Base-by-base conservation (phyloP, 805 yeast genomes). In the Saccharomycopsis sp. region DNA sequence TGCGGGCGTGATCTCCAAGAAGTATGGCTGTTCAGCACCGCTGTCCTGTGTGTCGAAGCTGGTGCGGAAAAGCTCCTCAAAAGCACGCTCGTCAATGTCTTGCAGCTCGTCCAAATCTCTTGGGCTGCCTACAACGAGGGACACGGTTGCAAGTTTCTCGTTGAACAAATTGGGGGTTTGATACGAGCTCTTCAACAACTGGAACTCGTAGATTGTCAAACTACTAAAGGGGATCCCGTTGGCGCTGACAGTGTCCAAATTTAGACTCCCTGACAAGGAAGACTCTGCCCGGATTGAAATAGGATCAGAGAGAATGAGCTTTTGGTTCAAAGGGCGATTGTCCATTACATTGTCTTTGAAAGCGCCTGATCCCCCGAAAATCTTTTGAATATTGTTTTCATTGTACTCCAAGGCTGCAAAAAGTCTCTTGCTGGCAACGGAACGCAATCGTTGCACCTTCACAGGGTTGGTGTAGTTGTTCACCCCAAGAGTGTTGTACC, bases 371-470 rank as follows among this genome's bases (percentile, higher is more conserved):
- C 17, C n/a, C 9, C 9, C n/a, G 20, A 30, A 23, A 23, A 12
- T 4, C 22, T 25, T 23, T 30, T 40, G 39, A 16, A 43, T 26
- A 32, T 39, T 36, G 12, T 34, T 30, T 36, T 43, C 47, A 18
- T 43, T 43, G 19, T 30, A 43, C 20, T 43, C 47, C 23, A 39
- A 43, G 3, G 47, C 47, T 16, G 36, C 30, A 10, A 19, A 19
- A 5, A 43, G n/a, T 36, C 47, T 39, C 20, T 34, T 30, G 20
- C 20, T 35, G 9, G 36, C 41, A 4, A 36, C 9, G 15, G 29
- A 20, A 17, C 35, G 43, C 18, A 43, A 33, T 23, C 34, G 30
- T 17, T 25, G 26, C n/a, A 43, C 23, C 31, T 43, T 43, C 15
- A 21, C 38, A 9, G 41, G 44, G 26, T 39, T 18, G 20, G 27